phyloP scores from a whole-genome alignment of 257 asterid species.

The Linderniella brevidens region DNA sequence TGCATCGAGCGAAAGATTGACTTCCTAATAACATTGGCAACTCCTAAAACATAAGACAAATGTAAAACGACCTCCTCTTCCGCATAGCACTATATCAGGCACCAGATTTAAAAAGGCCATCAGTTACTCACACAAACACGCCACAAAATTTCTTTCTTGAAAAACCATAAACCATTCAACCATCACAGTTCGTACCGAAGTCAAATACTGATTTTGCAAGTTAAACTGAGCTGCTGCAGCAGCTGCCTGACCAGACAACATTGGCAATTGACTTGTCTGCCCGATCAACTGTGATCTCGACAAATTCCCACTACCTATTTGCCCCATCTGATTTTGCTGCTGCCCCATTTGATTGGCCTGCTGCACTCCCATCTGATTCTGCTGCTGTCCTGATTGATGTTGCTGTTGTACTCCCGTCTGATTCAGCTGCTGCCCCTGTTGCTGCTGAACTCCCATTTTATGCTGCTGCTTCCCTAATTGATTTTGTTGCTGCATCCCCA shows the following conservation, averaged over 20 bases:
- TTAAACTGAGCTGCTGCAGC: slow-evolving; percentile 59
- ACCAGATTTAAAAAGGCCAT: too few species aligned
- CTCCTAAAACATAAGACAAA: too few species aligned
- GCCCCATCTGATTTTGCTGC: slow-evolving; percentile 37
- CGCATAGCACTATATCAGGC: too few species aligned
- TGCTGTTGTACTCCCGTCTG: slow-evolving; percentile 9
- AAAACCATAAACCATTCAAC: slow-evolving; percentile 5
- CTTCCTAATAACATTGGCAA: too few species aligned
- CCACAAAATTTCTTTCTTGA: not conserved
- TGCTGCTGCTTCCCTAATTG: slow-evolving; percentile 27
- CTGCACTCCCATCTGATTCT: slow-evolving; percentile 16
- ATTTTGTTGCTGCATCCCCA: slow-evolving; percentile 12
- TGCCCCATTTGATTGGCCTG: slow-evolving; percentile 23
- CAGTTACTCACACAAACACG: not conserved
- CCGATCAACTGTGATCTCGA: slow-evolving; percentile 59
- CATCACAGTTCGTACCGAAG: slow-evolving; percentile 39
- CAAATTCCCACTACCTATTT: slow-evolving; percentile 41
- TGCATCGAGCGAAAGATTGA: too few species aligned
- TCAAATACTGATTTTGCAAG: slow-evolving; percentile 53
- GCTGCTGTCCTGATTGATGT: slow-evolving; percentile 10
- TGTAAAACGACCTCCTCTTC: too few species aligned
- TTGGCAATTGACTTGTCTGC: slow-evolving; percentile 61
- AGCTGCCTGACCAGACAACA: slow-evolving; percentile 66
- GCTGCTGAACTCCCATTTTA: slow-evolving; percentile 16
- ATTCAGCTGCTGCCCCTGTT: slow-evolving; percentile 10